Base-by-base conservation (phyloP, 1,284 basidiomycete species). In the Heterobasidion irregulare region DNA sequence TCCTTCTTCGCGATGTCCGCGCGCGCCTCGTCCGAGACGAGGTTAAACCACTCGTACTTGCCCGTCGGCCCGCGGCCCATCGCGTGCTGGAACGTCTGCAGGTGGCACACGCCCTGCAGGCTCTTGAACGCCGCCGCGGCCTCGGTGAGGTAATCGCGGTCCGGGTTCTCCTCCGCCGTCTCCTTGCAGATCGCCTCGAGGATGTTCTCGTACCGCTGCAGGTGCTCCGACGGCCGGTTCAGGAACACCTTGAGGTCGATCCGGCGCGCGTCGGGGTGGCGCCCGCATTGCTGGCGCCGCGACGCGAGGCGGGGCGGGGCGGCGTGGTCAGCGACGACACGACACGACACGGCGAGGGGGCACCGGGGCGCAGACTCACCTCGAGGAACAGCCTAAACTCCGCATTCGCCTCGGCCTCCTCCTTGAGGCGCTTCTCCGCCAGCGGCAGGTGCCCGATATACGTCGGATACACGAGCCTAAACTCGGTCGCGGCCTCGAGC, bases 341-440 rank as follows among this genome's bases (percentile, higher is more conserved):
- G 2, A 18, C 18, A 18, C n/a, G n/a, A n/a, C n/a, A n/a, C n/a
- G n/a, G n/a, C n/a, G n/a, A n/a, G n/a, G n/a, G 26, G 26, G 26
- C 26, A 26, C 26, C 26, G 5, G 18, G 18, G 26, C 26, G 26
- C 26, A 16, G 32, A 62, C 75, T 55, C 59, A 94, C 92, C 78
- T 95, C 92, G n/a, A 97, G 75, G 66, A 97, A 95, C 16, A 87
- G 71, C 43, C 88, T 77, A 66, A 99, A 91, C 55, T 91, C 83
- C 0, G 86, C 76, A 67, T 98, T 98, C 51, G 76, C 75, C 50
- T 92, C 88, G 51, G 85, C 72, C 70, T 98, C 94, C 32, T 94
- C 88, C 67, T 89, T 90, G 68, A 98, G 74, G 56, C 86, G 74
- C 66, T 87, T 87, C 67, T 97, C 94, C 0, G 94, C 94, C 7